Percentiles rank a stretch among this genome's conserved stretches.
These are phyloP conservation scores for Populus tremula DNA, from an alignment of 345 rosid genomes.

Conservation along the genomic window DNA sequence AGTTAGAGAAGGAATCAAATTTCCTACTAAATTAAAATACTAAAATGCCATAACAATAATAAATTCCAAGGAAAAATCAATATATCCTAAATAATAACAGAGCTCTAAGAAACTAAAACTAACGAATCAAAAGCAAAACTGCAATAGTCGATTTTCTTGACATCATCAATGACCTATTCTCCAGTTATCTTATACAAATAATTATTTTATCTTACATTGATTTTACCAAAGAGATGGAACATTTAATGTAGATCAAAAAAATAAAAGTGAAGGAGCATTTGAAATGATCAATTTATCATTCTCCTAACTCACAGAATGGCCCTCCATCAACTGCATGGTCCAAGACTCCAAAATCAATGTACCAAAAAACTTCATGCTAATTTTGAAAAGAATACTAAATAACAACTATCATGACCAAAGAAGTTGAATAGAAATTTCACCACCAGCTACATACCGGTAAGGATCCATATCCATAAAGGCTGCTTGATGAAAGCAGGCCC, in stretches of 20 bases:
- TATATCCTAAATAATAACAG: too few species aligned
- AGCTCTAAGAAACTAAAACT: too few species aligned
- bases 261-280: background rate
- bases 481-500: slow-evolving; percentile 63
- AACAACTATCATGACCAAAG: background rate
- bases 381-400: background rate
- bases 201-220: too few species aligned
- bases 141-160: too few species aligned
- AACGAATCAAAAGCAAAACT: too few species aligned
- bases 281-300: background rate
- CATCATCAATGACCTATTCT: too few species aligned
- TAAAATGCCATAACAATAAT: too few species aligned
- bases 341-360: background rate
- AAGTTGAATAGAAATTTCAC: background rate
- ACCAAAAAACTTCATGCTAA: background rate
- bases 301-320: background rate
- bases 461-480: slow-evolving; percentile 76
- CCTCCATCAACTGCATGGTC: background rate
- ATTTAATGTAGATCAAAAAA: background rate
- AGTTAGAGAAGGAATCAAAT: too few species aligned
- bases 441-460: slow-evolving; percentile 48
- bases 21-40: too few species aligned
- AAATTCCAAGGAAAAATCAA: too few species aligned
- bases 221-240: background rate
- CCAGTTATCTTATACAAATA: too few species aligned